Conservation (phyloP, 805 yeast species). For the Torulaspora indica region DNA sequence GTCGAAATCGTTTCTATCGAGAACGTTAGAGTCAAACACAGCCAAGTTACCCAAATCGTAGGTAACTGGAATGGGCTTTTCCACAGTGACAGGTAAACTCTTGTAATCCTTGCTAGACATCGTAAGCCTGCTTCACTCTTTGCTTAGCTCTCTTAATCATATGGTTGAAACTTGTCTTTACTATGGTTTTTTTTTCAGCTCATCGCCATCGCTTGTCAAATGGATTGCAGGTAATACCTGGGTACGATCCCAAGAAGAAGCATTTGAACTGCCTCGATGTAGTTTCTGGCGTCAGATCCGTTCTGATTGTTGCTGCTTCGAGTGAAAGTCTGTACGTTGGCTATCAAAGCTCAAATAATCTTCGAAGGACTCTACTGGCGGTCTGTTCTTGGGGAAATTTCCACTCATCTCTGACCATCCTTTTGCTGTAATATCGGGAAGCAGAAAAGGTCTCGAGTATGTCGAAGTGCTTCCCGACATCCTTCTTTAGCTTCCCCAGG, state of each 20-base stretch:
- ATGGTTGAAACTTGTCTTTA: background rate
- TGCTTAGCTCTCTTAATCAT: slow-evolving; percentile 4
- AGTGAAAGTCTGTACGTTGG: too few relatives aligned
- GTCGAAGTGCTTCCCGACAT: slow-evolving; percentile 36
- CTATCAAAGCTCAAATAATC: slow-evolving; percentile 26
- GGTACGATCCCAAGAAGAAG: background rate
- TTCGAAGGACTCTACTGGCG: slow-evolving; percentile 26
- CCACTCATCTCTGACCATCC: slow-evolving; percentile 33
- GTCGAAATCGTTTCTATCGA: slow-evolving; percentile 57
- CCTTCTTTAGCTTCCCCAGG: slow-evolving; percentile 15
- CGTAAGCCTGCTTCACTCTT: slow-evolving; percentile 1
- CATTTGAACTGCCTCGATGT: background rate
- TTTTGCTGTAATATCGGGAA: slow-evolving; percentile 31
- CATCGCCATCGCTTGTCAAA: slow-evolving; percentile 10
- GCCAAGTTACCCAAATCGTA: slow-evolving; percentile 90
- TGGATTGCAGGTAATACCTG: slow-evolving; percentile 1
- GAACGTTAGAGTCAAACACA: slow-evolving; percentile 83
- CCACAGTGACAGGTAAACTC: slow-evolving; percentile 69
- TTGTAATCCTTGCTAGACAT: slow-evolving; percentile 28
- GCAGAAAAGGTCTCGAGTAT: slow-evolving; percentile 35
- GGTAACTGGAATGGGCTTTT: slow-evolving; percentile 81
- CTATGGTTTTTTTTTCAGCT: slow-evolving; percentile 6
- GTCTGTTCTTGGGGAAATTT: slow-evolving; percentile 18
- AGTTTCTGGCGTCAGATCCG: background rate
- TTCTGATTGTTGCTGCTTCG: too few relatives aligned